phyloP scores from a whole-genome alignment of 768 basidiomycete genomes.

The Boletus tylopilopsis region DNA sequence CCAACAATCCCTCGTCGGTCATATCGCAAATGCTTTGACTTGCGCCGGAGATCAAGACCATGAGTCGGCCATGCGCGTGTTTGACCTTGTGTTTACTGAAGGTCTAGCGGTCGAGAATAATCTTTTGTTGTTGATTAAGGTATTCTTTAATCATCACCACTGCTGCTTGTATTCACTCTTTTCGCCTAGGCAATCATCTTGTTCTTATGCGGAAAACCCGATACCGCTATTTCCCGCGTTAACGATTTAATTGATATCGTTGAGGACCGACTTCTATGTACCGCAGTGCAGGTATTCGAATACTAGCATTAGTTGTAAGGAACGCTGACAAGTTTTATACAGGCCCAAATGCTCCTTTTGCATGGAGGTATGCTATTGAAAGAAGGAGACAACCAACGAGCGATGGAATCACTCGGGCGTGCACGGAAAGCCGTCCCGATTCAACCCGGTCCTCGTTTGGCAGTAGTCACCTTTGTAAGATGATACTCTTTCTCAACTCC shows the following conservation, averaged over 20 bases:
- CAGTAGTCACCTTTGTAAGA: too few species aligned
- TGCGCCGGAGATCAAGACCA: neutral
- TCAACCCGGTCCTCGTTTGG: too few species aligned
- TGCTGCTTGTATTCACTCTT: accelerated
- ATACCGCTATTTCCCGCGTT: slow-evolving; percentile 7
- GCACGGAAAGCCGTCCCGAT: too few species aligned
- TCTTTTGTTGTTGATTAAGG: slow-evolving; percentile 14
- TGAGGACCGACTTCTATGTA: neutral
- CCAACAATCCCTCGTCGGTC: neutral
- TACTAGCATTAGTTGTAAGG: too few species aligned
- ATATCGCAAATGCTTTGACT: neutral
- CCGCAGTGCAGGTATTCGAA: slow-evolving; percentile 3
- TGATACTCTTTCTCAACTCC: accelerated
- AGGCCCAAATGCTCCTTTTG: slow-evolving; percentile 12
- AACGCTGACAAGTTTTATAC: neutral
- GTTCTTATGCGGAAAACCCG: slow-evolving; percentile 5
- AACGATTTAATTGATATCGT: neutral
- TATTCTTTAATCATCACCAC: neutral
- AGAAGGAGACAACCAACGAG: too few species aligned
- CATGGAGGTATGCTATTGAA: too few species aligned
- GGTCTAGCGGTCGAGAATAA: neutral
- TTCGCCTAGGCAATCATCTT: slow-evolving; percentile 1
- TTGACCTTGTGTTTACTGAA: slow-evolving; percentile 8
- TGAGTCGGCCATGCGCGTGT: neutral
- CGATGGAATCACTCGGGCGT: too few species aligned